These are phyloP conservation scores for Linnemannia schmuckeri DNA, from an alignment of 192 early-diverging fungal genomes.

Conservation along the genomic window DNA sequence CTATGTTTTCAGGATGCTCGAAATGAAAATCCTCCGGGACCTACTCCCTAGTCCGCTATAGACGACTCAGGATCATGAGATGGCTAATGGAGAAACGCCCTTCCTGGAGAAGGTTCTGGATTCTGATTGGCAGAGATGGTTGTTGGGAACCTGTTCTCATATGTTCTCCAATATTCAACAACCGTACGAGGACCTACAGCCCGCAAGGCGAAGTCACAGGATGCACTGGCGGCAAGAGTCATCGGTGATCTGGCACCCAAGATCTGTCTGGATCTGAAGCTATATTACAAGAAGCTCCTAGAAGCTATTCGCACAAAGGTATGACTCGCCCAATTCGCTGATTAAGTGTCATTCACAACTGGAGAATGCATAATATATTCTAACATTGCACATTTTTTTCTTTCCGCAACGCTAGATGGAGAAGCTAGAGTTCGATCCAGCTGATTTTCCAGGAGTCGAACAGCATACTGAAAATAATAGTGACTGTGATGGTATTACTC, in stretches of 20 bases:
- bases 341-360: too few species aligned
- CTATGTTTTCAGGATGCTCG: too few species aligned
- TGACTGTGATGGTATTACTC: too few species aligned
- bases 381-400: too few species aligned
- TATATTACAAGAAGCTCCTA: too few species aligned
- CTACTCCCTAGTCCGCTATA: background rate
- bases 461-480: too few species aligned
- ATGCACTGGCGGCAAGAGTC: background rate
- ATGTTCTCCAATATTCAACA: slow-evolving; percentile 2
- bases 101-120: background rate
- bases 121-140: background rate
- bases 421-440: too few species aligned
- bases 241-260: background rate
- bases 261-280: background rate
- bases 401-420: too few species aligned
- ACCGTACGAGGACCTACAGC: background rate
- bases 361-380: too few species aligned
- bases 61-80: background rate
- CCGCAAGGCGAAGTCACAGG: background rate
- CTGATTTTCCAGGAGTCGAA: too few species aligned
- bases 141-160: background rate
- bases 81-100: background rate
- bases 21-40: background rate
- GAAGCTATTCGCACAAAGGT: too few species aligned
- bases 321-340: too few species aligned